Evolutionary conservation across 805 yeast genomes (phyloP).

Genomic region (Pichia manshurica): DNA sequence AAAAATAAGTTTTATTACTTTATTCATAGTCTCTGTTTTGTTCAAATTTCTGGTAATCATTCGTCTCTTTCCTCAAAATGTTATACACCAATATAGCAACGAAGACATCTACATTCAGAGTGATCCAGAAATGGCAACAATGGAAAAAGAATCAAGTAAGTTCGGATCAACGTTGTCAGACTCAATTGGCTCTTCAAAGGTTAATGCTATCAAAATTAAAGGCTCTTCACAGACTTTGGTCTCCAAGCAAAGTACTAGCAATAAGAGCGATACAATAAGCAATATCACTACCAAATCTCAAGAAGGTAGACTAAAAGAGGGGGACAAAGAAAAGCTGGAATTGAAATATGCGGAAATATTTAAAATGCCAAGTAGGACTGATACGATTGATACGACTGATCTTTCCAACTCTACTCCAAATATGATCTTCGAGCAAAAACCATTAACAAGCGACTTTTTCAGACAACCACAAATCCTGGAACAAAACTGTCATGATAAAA

Average conservation of each 20-base stretch:
- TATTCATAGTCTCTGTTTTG: conserved; percentile 6
- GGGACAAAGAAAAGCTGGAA: background rate
- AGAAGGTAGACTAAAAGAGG: background rate
- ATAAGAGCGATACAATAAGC: too few species aligned
- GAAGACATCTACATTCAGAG: background rate
- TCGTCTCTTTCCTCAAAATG: background rate
- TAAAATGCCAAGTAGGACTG: background rate
- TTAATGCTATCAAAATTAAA: conserved; percentile 4
- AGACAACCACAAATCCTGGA: background rate
- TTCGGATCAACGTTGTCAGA: background rate
- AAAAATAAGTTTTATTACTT: conserved; percentile 6
- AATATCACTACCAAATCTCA: background rate
- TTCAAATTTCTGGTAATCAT: conserved; percentile 3
- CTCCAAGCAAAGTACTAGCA: background rate
- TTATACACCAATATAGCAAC: too few species aligned
- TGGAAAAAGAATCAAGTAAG: background rate
- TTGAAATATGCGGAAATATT: background rate
- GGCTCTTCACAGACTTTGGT: conserved; percentile 8
- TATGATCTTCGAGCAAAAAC: too few species aligned
- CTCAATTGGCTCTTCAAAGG: background rate
- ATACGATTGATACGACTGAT: background rate
- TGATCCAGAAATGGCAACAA: background rate
- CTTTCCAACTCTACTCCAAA: background rate
- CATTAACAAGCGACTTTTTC: background rate
- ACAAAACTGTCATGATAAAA: background rate